Evolutionary conservation across 768 basidiomycete genomes (phyloP), one percentile per base, ranked within the genome.

Genomic region (Rossbeevera mucosa): DNA sequence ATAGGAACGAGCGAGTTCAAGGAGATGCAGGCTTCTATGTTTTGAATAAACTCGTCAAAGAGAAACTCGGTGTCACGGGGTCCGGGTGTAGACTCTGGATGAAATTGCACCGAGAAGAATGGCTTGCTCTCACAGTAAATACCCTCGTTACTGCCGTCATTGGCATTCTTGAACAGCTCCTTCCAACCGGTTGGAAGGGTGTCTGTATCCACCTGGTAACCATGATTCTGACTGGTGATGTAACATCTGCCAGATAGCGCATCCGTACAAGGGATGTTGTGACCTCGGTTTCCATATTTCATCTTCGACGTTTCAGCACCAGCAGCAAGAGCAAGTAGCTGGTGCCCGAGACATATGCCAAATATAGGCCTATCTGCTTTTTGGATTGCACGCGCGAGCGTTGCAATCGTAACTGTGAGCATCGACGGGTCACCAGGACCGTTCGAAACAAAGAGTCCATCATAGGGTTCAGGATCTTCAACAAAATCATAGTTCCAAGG

Each of bases 241-340:
- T 98, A 99, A 75, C 96, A 99, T 50, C 96, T 79, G 26, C 94
- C 96, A 45, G 91, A 92, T 50, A 95, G 79, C 38, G 88, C 80
- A 68, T 94, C 91, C 16, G 91, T 98, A 69, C 95, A 98, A 3
- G 96, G 96, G 65, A 99, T 92, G 71, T 99, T 99, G 68, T 97
- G 94, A 4, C 96, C 96, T 57, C 96, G 91, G 65, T 99, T 99
- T 33, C 96, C 96, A 69, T 98, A 98, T 76, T 97, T 97, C 94
- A 99, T 98, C 73, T 99, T 99, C 31, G 91, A 91, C 5, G 96
- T 98, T 56, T 78, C 81, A 5, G 93, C 95, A 29, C 96, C 96
- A 2, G 91, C 87, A 26, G 96, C 96, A 55, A 97, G 81, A 7
- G 94, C 94, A 62, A 99, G 81, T 29, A 99, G 79, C 74, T 99